Evolutionary conservation across 1,284 basidiomycete genomes (phyloP).

Genomic region (Peniophora sp.): DNA sequence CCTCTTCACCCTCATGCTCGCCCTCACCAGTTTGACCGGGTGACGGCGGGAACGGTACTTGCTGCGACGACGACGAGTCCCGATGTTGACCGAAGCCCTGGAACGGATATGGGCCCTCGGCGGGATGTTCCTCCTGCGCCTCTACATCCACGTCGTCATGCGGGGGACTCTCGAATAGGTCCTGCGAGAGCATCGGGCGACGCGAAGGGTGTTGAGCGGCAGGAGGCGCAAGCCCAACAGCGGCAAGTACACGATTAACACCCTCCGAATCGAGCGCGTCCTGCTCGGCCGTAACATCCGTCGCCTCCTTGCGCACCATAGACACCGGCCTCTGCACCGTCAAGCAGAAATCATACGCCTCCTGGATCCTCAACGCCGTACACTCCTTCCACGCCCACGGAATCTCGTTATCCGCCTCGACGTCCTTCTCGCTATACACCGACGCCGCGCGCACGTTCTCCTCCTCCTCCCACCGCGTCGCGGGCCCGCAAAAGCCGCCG

Average conservation of each 20-base stretch:
- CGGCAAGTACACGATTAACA: slow-evolving; percentile 61
- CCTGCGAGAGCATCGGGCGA: slow-evolving; percentile 47
- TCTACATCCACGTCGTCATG: slow-evolving; percentile 13
- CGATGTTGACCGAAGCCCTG: slow-evolving; percentile 40
- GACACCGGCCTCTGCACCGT: slow-evolving; percentile 35
- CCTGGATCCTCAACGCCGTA: slow-evolving; percentile 63
- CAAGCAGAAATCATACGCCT: slow-evolving; percentile 76
- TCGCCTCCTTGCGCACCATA: slow-evolving; percentile 24
- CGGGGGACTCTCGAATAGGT: slow-evolving; percentile 53
- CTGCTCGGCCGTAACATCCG: slow-evolving; percentile 22
- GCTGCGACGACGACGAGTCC: slow-evolving; percentile 42
- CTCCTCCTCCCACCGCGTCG: slow-evolving; percentile 75
- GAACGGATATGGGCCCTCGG: slow-evolving; percentile 48
- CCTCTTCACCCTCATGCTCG: slow-evolving; percentile 18
- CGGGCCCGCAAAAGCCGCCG: slow-evolving; percentile 74
- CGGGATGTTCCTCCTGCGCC: slow-evolving; percentile 12
- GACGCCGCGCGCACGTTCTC: slow-evolving; percentile 53
- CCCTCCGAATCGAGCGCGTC: slow-evolving; percentile 30
- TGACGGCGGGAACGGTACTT: slow-evolving; percentile 67
- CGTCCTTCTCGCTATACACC: slow-evolving; percentile 36
- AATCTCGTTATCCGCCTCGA: slow-evolving; percentile 42
- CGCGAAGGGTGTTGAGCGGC: slow-evolving; percentile 37
- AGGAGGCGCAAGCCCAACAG: slow-evolving; percentile 49
- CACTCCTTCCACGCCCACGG: slow-evolving; percentile 73
- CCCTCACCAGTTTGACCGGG: slow-evolving; percentile 32